Base-by-base conservation (phyloP, 805 yeast genomes). In the Cyberlindnera mycetangii region DNA sequence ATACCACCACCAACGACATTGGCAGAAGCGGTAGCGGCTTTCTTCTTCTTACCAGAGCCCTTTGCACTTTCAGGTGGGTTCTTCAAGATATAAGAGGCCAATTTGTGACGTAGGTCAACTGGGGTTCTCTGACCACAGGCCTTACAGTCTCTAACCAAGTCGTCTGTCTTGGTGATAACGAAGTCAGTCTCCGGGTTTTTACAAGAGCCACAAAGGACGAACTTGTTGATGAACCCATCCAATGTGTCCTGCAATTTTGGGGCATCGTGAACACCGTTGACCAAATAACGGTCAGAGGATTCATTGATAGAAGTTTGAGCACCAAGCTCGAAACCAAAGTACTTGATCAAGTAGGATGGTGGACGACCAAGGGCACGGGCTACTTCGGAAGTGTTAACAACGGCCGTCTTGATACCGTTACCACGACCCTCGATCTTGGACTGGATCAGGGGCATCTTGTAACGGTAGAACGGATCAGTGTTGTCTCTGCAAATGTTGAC, bases 391-490 rank as follows among this genome's bases (percentile, higher is more conserved):
- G 89, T 81, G 69, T 93, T 93, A 55, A 89, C 79, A 45, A 93
- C 83, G 44, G 92, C 95, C 19, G 99, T 93, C 68, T 89, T 90
- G 71, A 93, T 93, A 82, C 99, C 99, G 72, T 93, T 93, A 74
- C 99, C 99, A 66, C 96, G 81, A 68, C 99, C 99, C 73, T 93
- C 98, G 54, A 88, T 88, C 77, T 93, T 93, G 56, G 97, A 87
- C 71, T 87, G 95, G 69, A 93, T 84, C 34, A 95, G 85, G 64
- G 99, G 99, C 99, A 93, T 93, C 75, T 93, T 93, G 71, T 93
- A 93, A 75, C 99, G 96, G 81, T 93, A 93, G 69, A 93, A 93
- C 36, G 97, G 97, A 74, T 93, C 99, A 61, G 85, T 82, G 75
- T 92, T 93, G 63, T 89, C 97, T 75, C 99, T 89, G 69, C 96